Conservation (phyloP, 352 stramenopile genomes). For the Pythium biforme region DNA sequence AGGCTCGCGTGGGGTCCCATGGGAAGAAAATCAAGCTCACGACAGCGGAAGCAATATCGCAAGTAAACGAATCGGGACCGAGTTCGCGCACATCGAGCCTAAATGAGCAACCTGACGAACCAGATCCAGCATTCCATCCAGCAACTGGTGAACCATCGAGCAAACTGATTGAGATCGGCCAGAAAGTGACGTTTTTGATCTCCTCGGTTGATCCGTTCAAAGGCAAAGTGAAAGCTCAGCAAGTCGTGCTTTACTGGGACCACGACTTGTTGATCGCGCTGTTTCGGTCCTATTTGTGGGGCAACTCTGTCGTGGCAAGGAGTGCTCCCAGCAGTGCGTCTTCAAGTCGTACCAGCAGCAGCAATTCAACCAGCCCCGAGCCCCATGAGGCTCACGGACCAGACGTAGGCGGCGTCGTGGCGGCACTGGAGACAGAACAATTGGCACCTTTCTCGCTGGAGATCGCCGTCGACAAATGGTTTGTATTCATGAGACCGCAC, state of each 20-base stretch:
- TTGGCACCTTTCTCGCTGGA: conserved; percentile 35
- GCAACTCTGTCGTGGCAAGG: conserved; percentile 26
- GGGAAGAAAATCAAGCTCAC: conserved; percentile 35
- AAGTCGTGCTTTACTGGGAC: conserved; percentile 68
- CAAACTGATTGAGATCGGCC: conserved; percentile 59
- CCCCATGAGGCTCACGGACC: background rate
- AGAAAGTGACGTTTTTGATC: conserved; percentile 53
- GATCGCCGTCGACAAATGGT: conserved; percentile 50
- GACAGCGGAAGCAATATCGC: conserved; percentile 33
- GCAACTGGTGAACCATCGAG: conserved; percentile 35
- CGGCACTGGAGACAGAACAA: background rate
- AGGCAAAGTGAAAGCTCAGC: conserved; percentile 45
- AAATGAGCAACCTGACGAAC: conserved; percentile 27
- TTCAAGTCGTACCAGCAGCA: conserved; percentile 35
- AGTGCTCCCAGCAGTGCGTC: conserved; percentile 31
- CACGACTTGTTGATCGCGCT: conserved; percentile 62
- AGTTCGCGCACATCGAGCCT: conserved; percentile 22
- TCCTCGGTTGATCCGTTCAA: conserved; percentile 55
- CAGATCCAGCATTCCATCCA: conserved; percentile 44
- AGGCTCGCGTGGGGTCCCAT: conserved; percentile 6
- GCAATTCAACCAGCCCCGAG: conserved; percentile 10
- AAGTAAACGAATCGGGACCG: conserved; percentile 34
- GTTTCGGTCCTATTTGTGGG: conserved; percentile 53
- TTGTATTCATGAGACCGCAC: conserved; percentile 56
- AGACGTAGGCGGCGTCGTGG: background rate